Base-by-base conservation (phyloP, 2,329 filamentous ascomycete genomes). In the Aspergillus brasiliensis region DNA sequence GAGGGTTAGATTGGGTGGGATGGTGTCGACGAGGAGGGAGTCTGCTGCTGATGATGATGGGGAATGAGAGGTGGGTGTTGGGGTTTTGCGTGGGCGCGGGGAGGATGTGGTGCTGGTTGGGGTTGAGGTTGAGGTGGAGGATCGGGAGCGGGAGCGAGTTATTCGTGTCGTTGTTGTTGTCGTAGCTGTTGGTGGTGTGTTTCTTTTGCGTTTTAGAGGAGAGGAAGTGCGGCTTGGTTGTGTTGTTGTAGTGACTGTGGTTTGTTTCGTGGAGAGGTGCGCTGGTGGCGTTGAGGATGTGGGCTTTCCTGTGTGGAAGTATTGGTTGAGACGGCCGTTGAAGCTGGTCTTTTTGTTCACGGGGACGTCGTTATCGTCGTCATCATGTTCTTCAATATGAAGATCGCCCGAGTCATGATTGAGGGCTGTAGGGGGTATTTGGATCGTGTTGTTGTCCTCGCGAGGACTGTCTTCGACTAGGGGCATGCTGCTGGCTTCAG, bases 1-100 rank as follows among this genome's bases (percentile, higher is more conserved):
- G 52, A 81, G 76, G 53, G 77, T 76, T 0, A 83, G 74, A 59
- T 78, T 75, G 4, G 73, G 66, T 0, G 76, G 76, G 52, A 82
- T 77, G 28, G 78, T 78, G 69, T 83, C 81, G 49, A 73, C 73
- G 60, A 82, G 77, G 58, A 74, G 73, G 58, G 77, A 79, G 23
- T 51, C 40, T 21, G 64, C 64, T 21, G 62, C 69, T 28, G 61
- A 62, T n/a, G 44, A 59, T 63, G 5, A 63, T 63, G 59, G 67
- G 57, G 31, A 62, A n/a, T 56, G 60, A n/a, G n/a, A n/a, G n/a
- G n/a, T 51, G 57, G 28, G 57, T 19, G 62, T 55, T 5, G 46
- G n/a, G 17, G 58, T 23, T 60, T 23, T 37, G 49, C 21, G 51
- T 34, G 31, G 11, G 5, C 31, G 31, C 2, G 31, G 17, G 3